Evolutionary conservation across 495 filamentous ascomycete genomes (phyloP).

Genomic region (Neurospora intermedia): DNA sequence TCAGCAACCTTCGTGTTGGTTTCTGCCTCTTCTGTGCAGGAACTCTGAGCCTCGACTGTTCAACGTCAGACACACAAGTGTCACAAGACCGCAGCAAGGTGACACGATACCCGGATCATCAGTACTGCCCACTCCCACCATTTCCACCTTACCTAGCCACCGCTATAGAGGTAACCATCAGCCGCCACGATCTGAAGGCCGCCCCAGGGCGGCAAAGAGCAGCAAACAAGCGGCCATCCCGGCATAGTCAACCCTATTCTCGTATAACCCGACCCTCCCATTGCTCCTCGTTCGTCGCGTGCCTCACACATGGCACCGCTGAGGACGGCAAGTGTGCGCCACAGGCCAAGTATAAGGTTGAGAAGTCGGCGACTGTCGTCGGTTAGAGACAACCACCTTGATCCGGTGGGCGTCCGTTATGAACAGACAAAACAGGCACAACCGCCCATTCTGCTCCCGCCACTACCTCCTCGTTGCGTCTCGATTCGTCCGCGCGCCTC

Average conservation of each 20-base stretch:
- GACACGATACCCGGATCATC: not conserved
- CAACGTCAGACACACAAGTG: not conserved
- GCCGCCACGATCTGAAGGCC: not conserved
- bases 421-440: slow-evolving; percentile 44
- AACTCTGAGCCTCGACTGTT: not conserved
- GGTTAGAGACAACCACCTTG: slow-evolving; percentile 33
- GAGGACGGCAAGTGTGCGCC: slow-evolving; percentile 25
- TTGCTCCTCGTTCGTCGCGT: slow-evolving; percentile 6
- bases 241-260: not conserved
- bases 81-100: not conserved
- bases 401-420: slow-evolving; percentile 43
- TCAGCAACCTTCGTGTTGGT: not conserved
- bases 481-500: not conserved
- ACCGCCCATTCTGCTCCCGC: slow-evolving; percentile 44
- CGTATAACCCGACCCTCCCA: slow-evolving; percentile 12
- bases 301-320: slow-evolving; percentile 22
- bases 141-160: not conserved
- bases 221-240: slow-evolving; percentile 5
- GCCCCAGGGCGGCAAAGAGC: not conserved
- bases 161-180: not conserved
- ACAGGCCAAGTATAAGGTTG: slow-evolving; percentile 25
- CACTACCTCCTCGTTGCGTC: slow-evolving; percentile 25
- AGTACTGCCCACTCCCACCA: not conserved
- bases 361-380: slow-evolving; percentile 25
- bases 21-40: not conserved